phyloP scores from a whole-genome alignment of 106 monocot species.

The Iris macrosiphon region DNA sequence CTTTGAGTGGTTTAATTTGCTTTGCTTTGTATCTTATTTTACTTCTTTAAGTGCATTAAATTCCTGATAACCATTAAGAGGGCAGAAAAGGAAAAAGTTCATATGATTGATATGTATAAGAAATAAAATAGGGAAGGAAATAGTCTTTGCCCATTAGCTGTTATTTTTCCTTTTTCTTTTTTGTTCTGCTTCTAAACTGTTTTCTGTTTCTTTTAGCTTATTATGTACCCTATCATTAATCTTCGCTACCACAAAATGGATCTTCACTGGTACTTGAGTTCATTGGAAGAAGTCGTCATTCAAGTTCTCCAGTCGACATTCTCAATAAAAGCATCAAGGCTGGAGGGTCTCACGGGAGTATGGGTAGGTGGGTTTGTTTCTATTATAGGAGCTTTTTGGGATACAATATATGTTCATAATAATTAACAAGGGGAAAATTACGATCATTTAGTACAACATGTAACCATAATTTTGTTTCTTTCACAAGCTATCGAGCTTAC shows the following conservation, averaged over 20 bases:
- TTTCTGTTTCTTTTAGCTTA: conserved; percentile 44
- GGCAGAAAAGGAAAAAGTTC: background rate
- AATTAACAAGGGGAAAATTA: too few species aligned
- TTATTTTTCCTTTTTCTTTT: background rate
- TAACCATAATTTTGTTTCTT: too few species aligned
- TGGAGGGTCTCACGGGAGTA: conserved; percentile 51
- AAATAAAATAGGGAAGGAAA: background rate
- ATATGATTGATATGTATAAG: background rate
- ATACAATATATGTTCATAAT: too few species aligned
- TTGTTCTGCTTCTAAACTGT: background rate
- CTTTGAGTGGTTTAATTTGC: background rate
- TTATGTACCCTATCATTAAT: conserved; percentile 93
- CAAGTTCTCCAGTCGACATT: conserved; percentile 27
- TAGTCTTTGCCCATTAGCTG: background rate
- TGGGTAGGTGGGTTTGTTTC: conserved; percentile 69
- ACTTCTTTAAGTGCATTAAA: background rate
- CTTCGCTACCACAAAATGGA: conserved; percentile 75
- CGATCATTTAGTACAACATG: background rate
- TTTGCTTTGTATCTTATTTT: background rate
- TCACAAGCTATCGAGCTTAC: background rate
- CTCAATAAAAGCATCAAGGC: conserved; percentile 40
- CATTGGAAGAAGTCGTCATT: conserved; percentile 76
- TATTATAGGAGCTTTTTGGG: too few species aligned
- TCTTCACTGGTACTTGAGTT: conserved; percentile 85
- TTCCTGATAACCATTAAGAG: background rate